A percentile compares a stretch with the other conserved stretches of the same genome.
phyloP scores from a whole-genome alignment of 495 filamentous ascomycete genomes.

The Usnea hakonensis region DNA sequence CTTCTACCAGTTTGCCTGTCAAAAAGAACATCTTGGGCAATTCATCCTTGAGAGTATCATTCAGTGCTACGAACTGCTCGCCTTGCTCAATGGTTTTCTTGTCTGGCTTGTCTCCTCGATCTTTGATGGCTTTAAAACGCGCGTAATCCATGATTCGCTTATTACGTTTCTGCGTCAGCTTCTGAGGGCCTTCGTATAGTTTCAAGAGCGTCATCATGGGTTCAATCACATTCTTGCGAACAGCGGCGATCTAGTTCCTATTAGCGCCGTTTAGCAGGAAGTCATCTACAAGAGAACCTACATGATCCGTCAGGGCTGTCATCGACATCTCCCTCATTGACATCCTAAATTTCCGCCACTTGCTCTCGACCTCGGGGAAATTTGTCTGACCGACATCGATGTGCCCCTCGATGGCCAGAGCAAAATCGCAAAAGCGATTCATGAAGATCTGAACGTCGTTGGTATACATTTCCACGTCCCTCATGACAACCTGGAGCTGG shows the following conservation, averaged over 20 bases:
- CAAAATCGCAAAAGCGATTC: slow-evolving; percentile 61
- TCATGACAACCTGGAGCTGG: slow-evolving; percentile 78
- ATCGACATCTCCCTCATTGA: slow-evolving; percentile 73
- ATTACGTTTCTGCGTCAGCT: slow-evolving; percentile 83
- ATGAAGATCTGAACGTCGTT: slow-evolving; percentile 60
- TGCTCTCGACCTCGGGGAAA: slow-evolving; percentile 77
- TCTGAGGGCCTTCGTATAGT: slow-evolving; percentile 70
- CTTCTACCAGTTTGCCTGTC: slow-evolving; percentile 71
- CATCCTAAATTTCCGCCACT: slow-evolving; percentile 80
- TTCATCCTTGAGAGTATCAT: slow-evolving; percentile 86
- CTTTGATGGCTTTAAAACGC: slow-evolving; percentile 66
- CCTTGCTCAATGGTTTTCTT: slow-evolving; percentile 73
- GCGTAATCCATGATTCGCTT: slow-evolving; percentile 86
- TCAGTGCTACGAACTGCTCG: slow-evolving; percentile 80
- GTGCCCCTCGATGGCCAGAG: slow-evolving; percentile 59
- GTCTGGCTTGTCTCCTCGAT: slow-evolving; percentile 71
- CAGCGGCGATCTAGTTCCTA: slow-evolving; percentile 52
- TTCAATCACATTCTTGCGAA: slow-evolving; percentile 75
- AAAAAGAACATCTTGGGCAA: slow-evolving; percentile 75
- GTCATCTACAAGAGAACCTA: slow-evolving; percentile 43
- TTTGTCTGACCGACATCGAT: slow-evolving; percentile 53
- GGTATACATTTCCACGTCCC: slow-evolving; percentile 84
- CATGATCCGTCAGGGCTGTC: slow-evolving; percentile 74
- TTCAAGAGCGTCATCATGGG: slow-evolving; percentile 77
- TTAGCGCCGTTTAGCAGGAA: slow-evolving; percentile 13